Base-by-base conservation (phyloP, 2,329 filamentous ascomycete species). In the Beauveria pseudobassiana region DNA sequence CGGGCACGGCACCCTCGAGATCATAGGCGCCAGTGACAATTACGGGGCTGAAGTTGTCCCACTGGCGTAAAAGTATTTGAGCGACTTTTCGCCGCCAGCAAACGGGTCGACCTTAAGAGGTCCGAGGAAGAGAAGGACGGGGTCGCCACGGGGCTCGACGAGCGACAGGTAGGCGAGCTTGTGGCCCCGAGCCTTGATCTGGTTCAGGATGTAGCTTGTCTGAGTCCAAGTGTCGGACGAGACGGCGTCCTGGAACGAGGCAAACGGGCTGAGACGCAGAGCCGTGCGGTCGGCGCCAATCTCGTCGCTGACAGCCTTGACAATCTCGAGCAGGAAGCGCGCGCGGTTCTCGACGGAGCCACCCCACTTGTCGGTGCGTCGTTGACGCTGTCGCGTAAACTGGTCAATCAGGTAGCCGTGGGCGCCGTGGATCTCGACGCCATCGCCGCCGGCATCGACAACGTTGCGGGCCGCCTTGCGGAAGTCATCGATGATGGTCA, bases 371-470 rank as follows among this genome's bases (percentile, higher is more conserved):
- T 83, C 81, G 7, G 76, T 81, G n/a, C 81, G 73, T 73, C 70
- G 67, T 83, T 83, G 49, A 74, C 76, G 3, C 74, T 75, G 20
- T 76, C 74, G 16, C 75, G 80, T 74, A 71, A 87, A 88, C 63
- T 85, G 83, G 64, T 85, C 82, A 20, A 84, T 72, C 2, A 87
- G 73, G 65, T 87, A 87, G 0, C 82, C 81, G 64, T 84, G 82
- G 5, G 80, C 80, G 8, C 69, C 76, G 65, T 80, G 76, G 20
- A 77, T 72, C 67, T 91, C 87, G 61, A 92, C 84, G 18, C 83
- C 85, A 68, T 92, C 88, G 54, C 87, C 87, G 0, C 89, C 89
- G 40, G 80, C 78, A n/a, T 84, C 70, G 1, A 89, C 71, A 0
- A 87, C 80, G 30, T 82, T 77, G 64, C 79, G 77, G 1, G 80